A percentile compares a stretch with the other conserved stretches of the same genome.
Conservation (phyloP, 179 eudicot species). For the Gypsophila paniculata region DNA sequence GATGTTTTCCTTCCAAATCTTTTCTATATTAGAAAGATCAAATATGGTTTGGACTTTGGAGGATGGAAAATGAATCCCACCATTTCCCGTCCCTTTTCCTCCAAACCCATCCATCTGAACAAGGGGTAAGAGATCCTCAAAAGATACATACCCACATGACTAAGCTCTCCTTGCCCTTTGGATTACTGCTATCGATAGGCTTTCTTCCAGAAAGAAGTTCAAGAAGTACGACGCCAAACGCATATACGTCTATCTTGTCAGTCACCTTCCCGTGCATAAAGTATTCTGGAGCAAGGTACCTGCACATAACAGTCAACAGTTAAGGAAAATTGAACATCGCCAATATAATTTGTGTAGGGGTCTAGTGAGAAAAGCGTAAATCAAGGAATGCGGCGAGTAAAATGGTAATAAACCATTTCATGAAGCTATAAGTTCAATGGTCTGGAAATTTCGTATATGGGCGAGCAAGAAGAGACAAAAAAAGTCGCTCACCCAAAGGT, state of each 20-base stretch:
- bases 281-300: conserved; percentile 52
- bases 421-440: not conserved
- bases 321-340: not conserved
- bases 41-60: no score
- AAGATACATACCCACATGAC: conserved; percentile 41
- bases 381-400: no score
- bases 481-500: conserved; percentile 40
- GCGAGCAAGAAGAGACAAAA: not conserved
- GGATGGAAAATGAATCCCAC: no score
- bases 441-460: not conserved
- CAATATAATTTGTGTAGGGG: not conserved
- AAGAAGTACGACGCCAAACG: conserved; percentile 49
- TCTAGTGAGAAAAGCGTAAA: no score
- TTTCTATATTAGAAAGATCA: no score
- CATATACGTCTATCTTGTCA: conserved; percentile 46
- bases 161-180: conserved; percentile 41
- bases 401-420: no score
- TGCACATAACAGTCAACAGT: conserved; percentile 17
- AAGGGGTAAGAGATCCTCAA: no score
- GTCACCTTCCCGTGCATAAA: conserved; percentile 54
- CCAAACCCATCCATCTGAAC: no score
- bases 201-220: conserved; percentile 50
- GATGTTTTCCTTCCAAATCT: no score
- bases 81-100: no score
- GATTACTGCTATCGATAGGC: conserved; percentile 39